Evolutionary conservation across 2,329 filamentous ascomycete genomes (phyloP), one percentile per base, ranked within the genome.

Genomic region (Ophioceras dolichostomum): DNA sequence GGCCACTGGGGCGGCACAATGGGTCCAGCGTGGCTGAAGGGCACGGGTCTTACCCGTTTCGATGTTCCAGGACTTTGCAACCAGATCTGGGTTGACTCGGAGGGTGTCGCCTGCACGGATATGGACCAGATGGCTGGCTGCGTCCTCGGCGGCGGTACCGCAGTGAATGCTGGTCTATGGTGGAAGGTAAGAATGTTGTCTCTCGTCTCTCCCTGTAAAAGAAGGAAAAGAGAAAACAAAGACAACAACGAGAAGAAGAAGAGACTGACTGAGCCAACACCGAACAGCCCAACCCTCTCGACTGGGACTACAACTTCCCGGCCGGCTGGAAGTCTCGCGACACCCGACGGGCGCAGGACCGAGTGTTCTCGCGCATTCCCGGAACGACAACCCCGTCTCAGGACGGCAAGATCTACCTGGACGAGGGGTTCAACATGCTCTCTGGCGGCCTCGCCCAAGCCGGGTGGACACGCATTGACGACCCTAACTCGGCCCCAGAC

Each of bases 271-370:
- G n/a, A n/a, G n/a, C n/a, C n/a, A n/a, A n/a, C n/a, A 5, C 16
- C 16, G 34, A 32, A 32, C 17, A 36, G 34, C 63, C 76, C 2
- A 70, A 75, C 41, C 62, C 67, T 7, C 53, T 63, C 14, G 82
- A 86, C 51, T 86, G 80, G 63, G 76, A 86, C 51, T 67, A 71
- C 52, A 80, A 81, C 53, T 87, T 83, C 60, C 82, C 82, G 1
- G 45, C 59, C 2, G 81, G 80, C 21, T 87, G 82, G 82, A 76
- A 80, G 55, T 66, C 73, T 14, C 52, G 59, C 5, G 78, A 85
- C 46, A 69, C 85, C 51, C 59, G 60, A 41, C 52, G 60, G 18
- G 72, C 80, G 2, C 72, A 76, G 5, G 57, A 69, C 20, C 68
- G 73, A 30, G 73, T 79, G 6, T 86, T 84, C 52, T 59, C 64